Percentiles rank a stretch among this genome's conserved stretches.
Evolutionary conservation across 345 rosid species (phyloP).

Genomic region (Odontarrhena argentea): DNA sequence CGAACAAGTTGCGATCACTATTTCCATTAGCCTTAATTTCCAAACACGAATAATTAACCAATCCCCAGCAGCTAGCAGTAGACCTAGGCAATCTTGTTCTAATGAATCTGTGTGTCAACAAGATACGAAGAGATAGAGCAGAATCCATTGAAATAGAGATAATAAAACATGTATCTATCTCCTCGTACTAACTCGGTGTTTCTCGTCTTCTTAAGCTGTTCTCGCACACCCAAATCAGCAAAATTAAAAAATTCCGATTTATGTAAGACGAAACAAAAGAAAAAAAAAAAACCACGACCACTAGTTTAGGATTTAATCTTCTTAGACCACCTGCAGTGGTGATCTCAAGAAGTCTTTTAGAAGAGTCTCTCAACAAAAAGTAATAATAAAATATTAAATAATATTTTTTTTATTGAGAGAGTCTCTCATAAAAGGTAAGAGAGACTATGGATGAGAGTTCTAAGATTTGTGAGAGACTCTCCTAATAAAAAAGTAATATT

Average conservation of each 20-base stretch:
- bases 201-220: constrained; percentile 15
- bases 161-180: constrained; percentile 13
- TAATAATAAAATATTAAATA: too few species aligned
- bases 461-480: too few species aligned
- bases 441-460: too few species aligned
- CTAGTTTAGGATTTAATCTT: constrained; percentile 35
- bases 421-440: too few species aligned
- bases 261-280: too few species aligned
- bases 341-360: too few species aligned
- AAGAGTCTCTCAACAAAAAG: too few species aligned
- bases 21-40: constrained; percentile 42
- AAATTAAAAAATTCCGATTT: neutral
- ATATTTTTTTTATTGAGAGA: too few species aligned
- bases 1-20: constrained; percentile 51
- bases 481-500: too few species aligned
- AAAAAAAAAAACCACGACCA: constrained; percentile 33
- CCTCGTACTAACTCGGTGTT: constrained; percentile 8
- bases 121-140: constrained; percentile 37
- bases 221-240: neutral
- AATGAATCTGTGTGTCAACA: constrained; percentile 39
- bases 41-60: constrained; percentile 41
- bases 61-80: constrained; percentile 44
- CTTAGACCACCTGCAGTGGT: too few species aligned
- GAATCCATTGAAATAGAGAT: constrained; percentile 48
- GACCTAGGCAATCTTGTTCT: constrained; percentile 48